phyloP scores from a whole-genome alignment of 768 basidiomycete species.

The Filobasidium wieringae region DNA sequence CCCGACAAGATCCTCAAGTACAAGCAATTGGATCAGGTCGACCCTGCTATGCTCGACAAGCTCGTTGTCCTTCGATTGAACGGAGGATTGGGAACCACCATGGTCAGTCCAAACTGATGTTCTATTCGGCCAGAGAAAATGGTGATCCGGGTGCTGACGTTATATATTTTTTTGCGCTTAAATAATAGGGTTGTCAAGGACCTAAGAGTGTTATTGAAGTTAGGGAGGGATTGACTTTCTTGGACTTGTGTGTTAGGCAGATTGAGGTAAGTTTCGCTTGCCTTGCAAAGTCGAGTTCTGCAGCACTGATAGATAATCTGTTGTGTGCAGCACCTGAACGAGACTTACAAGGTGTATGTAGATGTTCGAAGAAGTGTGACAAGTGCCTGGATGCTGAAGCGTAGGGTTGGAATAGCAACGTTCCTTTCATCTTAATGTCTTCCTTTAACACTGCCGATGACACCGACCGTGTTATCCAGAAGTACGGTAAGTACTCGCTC shows the following conservation, averaged over 20 bases:
- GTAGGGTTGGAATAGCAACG: conserved; percentile 52
- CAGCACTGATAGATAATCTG: neutral
- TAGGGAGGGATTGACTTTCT: conserved; percentile 92
- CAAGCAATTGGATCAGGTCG: conserved; percentile 53
- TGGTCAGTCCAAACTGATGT: conserved; percentile 28
- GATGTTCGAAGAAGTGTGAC: no score
- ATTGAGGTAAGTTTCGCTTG: conserved; percentile 51
- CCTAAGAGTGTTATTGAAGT: conserved; percentile 86
- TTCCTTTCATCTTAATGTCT: conserved; percentile 97
- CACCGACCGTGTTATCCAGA: conserved; percentile 90
- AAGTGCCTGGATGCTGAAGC: no score
- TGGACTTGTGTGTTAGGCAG: conserved; percentile 85
- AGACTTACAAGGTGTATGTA: conserved; percentile 7
- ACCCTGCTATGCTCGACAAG: conserved; percentile 67
- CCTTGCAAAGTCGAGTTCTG: neutral
- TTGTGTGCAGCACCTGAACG: conserved; percentile 5
- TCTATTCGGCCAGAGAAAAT: no score
- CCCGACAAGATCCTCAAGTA: conserved; percentile 78
- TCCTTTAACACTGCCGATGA: conserved; percentile 98
- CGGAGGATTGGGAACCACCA: conserved; percentile 78
- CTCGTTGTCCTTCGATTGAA: conserved; percentile 92
- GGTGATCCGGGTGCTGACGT: no score
- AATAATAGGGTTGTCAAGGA: conserved; percentile 46
- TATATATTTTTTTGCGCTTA: no score
- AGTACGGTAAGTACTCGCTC: conserved; percentile 53